Conservation (phyloP, 768 basidiomycete genomes). For the Rhizopogon vesiculosus region DNA sequence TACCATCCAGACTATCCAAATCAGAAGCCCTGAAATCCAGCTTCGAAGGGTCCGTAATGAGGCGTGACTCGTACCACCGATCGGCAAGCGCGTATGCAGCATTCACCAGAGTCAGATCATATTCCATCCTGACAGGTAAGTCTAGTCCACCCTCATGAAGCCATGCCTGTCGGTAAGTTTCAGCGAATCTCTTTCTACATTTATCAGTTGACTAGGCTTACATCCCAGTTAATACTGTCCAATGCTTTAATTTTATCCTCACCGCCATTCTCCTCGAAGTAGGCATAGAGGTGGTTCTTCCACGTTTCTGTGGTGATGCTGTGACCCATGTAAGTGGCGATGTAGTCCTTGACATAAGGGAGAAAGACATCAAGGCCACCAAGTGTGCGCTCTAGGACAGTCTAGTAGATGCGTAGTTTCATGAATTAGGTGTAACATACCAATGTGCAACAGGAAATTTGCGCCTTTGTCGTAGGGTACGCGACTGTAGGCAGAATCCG, state of each 20-base stretch:
- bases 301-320: conserved; percentile 57
- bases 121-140: conserved; percentile 45
- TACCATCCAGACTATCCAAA: conserved; percentile 41
- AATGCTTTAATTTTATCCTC: conserved; percentile 43
- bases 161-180: conserved; percentile 37
- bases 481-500: conserved; percentile 45
- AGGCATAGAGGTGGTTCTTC: conserved; percentile 53
- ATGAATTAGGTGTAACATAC: conserved; percentile 14
- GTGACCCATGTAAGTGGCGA: conserved; percentile 47
- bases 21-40: conserved; percentile 42
- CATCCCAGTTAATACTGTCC: conserved; percentile 54
- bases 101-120: conserved; percentile 49
- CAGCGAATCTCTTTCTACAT: not conserved
- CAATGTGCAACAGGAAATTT: conserved; percentile 54
- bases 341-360: conserved; percentile 54
- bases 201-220: conserved; percentile 20
- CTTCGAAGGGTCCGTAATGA: conserved; percentile 24
- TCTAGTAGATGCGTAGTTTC: not conserved
- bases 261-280: conserved; percentile 38
- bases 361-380: conserved; percentile 54
- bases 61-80: conserved; percentile 45
- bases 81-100: conserved; percentile 49
- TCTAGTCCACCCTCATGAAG: conserved; percentile 49
- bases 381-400: conserved; percentile 39
- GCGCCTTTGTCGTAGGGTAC: conserved; percentile 55